Percentiles rank a stretch among this genome's conserved stretches.
Evolutionary conservation across 805 yeast genomes (phyloP).

Genomic region (Jamesozyma piceae): DNA sequence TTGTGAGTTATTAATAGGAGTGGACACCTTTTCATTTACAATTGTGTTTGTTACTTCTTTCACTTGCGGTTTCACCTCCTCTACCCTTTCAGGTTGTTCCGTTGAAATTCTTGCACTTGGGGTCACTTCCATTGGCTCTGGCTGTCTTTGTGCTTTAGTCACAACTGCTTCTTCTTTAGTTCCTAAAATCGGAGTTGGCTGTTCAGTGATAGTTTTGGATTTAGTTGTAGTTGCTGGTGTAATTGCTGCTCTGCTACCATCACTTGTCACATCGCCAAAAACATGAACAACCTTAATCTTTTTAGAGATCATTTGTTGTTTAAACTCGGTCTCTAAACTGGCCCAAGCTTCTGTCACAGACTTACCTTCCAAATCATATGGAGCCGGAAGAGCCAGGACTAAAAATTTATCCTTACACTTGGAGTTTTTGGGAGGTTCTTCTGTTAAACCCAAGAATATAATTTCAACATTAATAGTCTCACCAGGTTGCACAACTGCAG

Average conservation of each 20-base stretch:
- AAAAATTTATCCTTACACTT: slow-evolving; percentile 88
- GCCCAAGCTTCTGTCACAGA: slow-evolving; percentile 67
- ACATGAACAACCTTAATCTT: slow-evolving; percentile 54
- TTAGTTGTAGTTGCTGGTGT: not conserved
- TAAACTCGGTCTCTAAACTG: slow-evolving; percentile 50
- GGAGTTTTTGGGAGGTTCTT: slow-evolving; percentile 62
- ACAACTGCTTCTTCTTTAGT: not conserved
- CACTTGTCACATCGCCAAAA: slow-evolving; percentile 6
- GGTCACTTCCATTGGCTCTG: not conserved
- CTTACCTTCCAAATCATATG: slow-evolving; percentile 44
- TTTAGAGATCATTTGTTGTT: slow-evolving; percentile 46
- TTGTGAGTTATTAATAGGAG: not conserved
- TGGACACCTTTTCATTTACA: slow-evolving; percentile 5
- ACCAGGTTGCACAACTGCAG: slow-evolving; percentile 70
- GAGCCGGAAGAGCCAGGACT: slow-evolving; percentile 74
- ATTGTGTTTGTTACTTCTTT: not conserved
- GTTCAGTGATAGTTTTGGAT: slow-evolving; percentile 9
- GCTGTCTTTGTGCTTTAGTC: not conserved
- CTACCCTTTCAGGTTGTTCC: not conserved
- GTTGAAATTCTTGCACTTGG: not conserved
- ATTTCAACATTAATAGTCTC: slow-evolving; percentile 63
- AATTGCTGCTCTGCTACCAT: not conserved
- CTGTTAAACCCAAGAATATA: slow-evolving; percentile 71
- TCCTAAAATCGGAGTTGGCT: slow-evolving; percentile 2
- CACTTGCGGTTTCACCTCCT: not conserved